Base-by-base conservation (phyloP, 2,329 filamentous ascomycete species). In the Trichoderma simmonsii region DNA sequence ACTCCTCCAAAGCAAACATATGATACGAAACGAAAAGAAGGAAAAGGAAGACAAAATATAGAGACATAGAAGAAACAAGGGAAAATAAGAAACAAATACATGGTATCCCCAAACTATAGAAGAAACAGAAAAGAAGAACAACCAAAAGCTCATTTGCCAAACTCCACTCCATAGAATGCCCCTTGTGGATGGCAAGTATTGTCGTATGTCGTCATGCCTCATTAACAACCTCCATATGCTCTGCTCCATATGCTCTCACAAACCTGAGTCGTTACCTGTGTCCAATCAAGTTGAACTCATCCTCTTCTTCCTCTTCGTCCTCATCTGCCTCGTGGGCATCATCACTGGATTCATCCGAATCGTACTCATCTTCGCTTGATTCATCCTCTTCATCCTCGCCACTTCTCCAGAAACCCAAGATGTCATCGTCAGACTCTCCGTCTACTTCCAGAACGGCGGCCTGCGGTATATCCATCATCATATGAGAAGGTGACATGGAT, bases 321-420 rank as follows among this genome's bases (percentile, higher is more conserved):
- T 87, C 84, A 3, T 82, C 82, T 2, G 79, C 78, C 4, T 83
- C 83, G 15, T 18, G 39, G n/a, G 28, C 21, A 9, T 87, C 83
- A 39, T 86, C 83, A 36, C 87, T 84, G 9, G 85, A 85, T 64
- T 86, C 83, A 48, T 85, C 83, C 28, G 87, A 84, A 54, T 86
- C 83, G 34, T 87, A 84, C 26, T 69, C 59, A 15, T 60, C 72
- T 2, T 66, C 61, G 18, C 71, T 70, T n/a, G 71, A 74, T 15
- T 82, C 28, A 7, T 30, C 82, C 8, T 85, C 85, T 4, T 86
- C 86, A 3, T 82, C 81, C 2, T 84, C 83, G 6, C 83, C 83
- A 14, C 82, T 83, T 60, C 78, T 85, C 87, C 89, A 91, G 64
- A 91, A 85, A 34, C 86, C 85, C 34, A 91, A 77, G 71, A 91